Percentiles rank a stretch among this genome's conserved stretches.
Evolutionary conservation across 306 rosid genomes (phyloP).

Genomic region (Gastrolobium villosum): DNA sequence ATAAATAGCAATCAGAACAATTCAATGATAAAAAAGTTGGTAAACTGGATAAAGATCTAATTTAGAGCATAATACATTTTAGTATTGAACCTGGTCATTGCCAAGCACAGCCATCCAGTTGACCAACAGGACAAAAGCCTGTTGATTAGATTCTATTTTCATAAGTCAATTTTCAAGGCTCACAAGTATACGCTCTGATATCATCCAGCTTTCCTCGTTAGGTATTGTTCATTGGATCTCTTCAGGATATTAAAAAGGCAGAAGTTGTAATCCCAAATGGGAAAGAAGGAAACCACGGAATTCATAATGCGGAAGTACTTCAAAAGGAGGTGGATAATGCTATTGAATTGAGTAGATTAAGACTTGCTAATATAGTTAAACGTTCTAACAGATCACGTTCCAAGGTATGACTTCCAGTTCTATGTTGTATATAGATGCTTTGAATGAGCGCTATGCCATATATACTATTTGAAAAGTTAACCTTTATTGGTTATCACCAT

Average conservation of each 20-base stretch:
- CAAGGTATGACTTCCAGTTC: conserved; percentile 66
- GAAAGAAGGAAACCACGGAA: conserved; percentile 53
- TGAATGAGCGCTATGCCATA: background rate
- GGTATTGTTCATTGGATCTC: conserved; percentile 82
- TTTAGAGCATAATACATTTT: background rate
- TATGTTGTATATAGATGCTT: conserved; percentile 25
- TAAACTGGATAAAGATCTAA: conserved; percentile 2
- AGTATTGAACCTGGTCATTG: background rate
- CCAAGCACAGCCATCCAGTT: conserved; percentile 5
- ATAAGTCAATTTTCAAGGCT: conserved; percentile 26
- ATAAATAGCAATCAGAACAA: background rate
- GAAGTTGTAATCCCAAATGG: conserved; percentile 44
- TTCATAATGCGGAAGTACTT: conserved; percentile 52
- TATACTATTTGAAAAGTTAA: conserved; percentile 19
- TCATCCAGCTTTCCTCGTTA: conserved; percentile 53
- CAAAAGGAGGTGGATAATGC: conserved; percentile 59
- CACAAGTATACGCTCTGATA: conserved; percentile 17
- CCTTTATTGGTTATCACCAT: conserved; percentile 35
- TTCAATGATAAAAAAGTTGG: background rate
- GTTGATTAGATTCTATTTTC: conserved; percentile 14
- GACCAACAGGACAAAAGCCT: conserved; percentile 29
- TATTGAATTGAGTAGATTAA: conserved; percentile 56
- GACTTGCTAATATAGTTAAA: conserved; percentile 68
- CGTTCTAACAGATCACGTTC: conserved; percentile 77
- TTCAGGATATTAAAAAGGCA: conserved; percentile 57